phyloP scores from a whole-genome alignment of 345 rosid genomes.

The Heritiera littoralis region DNA sequence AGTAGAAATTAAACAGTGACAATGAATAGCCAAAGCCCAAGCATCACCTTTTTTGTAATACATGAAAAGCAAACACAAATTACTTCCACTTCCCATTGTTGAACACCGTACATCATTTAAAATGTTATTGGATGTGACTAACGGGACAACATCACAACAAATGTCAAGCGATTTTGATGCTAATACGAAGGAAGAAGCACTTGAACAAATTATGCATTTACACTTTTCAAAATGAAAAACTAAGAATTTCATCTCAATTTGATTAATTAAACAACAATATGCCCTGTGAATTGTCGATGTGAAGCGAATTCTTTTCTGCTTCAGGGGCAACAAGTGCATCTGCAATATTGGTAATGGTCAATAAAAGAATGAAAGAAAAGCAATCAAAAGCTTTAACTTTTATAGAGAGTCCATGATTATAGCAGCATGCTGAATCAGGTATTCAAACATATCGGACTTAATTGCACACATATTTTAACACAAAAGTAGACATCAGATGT shows the following conservation, averaged over 20 bases:
- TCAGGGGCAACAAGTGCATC: neutral
- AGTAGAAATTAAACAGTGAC: no score
- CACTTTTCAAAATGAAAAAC: neutral
- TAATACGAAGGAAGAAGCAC: neutral
- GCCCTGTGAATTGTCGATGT: neutral
- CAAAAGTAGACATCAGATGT: neutral
- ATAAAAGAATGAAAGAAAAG: no score
- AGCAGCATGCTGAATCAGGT: neutral
- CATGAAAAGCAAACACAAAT: neutral
- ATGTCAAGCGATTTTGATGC: neutral
- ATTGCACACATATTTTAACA: neutral
- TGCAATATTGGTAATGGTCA: conserved; percentile 5
- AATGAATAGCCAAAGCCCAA: no score
- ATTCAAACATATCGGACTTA: neutral
- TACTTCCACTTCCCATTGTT: neutral
- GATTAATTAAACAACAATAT: neutral
- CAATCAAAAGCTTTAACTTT: neutral
- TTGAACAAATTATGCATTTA: neutral
- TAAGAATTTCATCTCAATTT: neutral
- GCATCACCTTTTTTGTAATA: neutral
- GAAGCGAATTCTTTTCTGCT: neutral
- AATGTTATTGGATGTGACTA: neutral
- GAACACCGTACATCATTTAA: neutral
- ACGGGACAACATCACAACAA: neutral
- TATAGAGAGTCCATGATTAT: neutral